Evolutionary conservation across 1,284 basidiomycete genomes (phyloP).

Genomic region (Schizophyllum commune): DNA sequence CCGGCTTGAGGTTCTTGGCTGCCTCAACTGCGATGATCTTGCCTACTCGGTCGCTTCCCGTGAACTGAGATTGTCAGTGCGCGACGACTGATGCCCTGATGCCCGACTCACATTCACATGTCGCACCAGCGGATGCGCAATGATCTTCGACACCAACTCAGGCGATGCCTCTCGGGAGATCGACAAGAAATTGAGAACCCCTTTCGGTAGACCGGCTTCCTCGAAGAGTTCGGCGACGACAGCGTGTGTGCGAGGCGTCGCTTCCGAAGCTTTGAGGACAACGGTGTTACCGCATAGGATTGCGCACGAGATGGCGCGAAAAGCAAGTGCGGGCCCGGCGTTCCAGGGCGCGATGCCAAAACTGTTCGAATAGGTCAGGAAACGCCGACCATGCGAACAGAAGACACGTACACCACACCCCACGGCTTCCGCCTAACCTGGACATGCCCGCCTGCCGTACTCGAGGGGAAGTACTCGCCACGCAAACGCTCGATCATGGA

Average conservation of each 20-base stretch:
- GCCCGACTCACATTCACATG: constrained; percentile 31
- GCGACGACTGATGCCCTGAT: background rate
- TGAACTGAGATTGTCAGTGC: constrained; percentile 37
- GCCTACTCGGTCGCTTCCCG: constrained; percentile 64
- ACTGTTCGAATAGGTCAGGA: constrained; percentile 14
- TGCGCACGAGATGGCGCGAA: constrained; percentile 45
- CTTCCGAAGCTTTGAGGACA: constrained; percentile 54
- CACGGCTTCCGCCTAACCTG: constrained; percentile 20
- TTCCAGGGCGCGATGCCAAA: constrained; percentile 33
- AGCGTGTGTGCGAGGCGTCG: constrained; percentile 42
- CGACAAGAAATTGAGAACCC: constrained; percentile 53
- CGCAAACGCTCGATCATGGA: background rate
- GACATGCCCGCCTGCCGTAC: background rate
- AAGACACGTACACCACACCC: constrained; percentile 28
- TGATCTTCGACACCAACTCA: constrained; percentile 41
- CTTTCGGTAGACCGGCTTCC: constrained; percentile 54
- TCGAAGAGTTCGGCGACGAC: constrained; percentile 42
- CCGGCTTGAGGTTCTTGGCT: constrained; percentile 67
- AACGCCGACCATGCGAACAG: background rate
- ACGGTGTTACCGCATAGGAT: constrained; percentile 60
- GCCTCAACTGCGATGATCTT: constrained; percentile 65
- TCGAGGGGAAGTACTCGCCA: constrained; percentile 10
- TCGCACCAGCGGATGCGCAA: constrained; percentile 44
- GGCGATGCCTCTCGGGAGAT: constrained; percentile 40
- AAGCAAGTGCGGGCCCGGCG: constrained; percentile 22